Base-by-base conservation (phyloP, 78 protist genomes). In the Protostelium mycophagum region DNA sequence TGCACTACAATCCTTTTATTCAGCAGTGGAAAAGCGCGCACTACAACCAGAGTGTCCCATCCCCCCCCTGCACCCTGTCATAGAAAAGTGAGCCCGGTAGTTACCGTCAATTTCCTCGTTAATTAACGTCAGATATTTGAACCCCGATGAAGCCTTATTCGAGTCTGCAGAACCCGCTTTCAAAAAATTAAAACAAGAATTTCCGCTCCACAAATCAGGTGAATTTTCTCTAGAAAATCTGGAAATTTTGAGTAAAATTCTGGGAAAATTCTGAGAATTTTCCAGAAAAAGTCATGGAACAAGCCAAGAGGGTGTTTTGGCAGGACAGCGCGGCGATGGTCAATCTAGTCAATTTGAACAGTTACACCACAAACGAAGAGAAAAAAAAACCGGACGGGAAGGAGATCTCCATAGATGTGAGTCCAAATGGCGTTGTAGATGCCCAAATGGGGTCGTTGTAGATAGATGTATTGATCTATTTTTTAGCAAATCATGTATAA, bases 21-120 rank as follows among this genome's bases (percentile, higher is more conserved):
- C 91, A 38, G 88, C 94, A 87, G 95, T 94, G 35, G 94, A 94
- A 36, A 88, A 88, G 83, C 88, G 94, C 1, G 91, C 96, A 23
- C 86, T 94, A 16, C 91, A 91, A n/a, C 88, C 93, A 1, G 36
- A 83, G 10, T 34, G 91, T 31, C 87, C 28, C 35, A 38, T 94
- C 9, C 96, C 96, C 34, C 85, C 87, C 88, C 83, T 94, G 34
- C 92, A 94, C 38, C 93, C 96, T 37, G n/a, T 88, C 38, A 90
- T 93, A 0, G 84, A 88, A 0, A 83, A 87, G 0, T 85, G 16
- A 36, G 86, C n/a, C 5, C 35, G 16, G 63, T 5, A 36, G 16
- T 5, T 25, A 16, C n/a, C 16, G 37, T 25, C 36, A 35, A 16
- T 16, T 36, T 5, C n/a, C n/a, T n/a, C n/a, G n/a, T n/a, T 25